A percentile compares a stretch with the other conserved stretches of the same genome.
Conservation (phyloP, 768 basidiomycete species). For the Russula ochroleuca region DNA sequence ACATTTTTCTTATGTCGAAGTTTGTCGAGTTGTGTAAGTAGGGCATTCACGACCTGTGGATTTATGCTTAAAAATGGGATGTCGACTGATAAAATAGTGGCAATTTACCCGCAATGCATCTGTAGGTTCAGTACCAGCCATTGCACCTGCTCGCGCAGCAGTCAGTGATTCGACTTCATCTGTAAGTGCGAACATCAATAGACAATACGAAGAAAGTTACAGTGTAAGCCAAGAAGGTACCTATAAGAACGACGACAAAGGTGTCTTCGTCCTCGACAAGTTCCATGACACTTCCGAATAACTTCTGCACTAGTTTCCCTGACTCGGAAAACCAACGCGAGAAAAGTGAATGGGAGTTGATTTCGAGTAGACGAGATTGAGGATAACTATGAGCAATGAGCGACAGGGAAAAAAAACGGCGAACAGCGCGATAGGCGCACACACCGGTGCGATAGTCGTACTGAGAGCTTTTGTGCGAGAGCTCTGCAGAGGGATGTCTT, state of each 20-base stretch:
- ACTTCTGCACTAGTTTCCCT: conserved; percentile 91
- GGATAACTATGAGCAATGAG: conserved; percentile 56
- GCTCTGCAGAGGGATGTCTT: conserved; percentile 95
- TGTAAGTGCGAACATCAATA: conserved; percentile 32
- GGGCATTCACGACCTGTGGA: conserved; percentile 88
- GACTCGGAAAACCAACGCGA: conserved; percentile 99
- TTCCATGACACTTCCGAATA: conserved; percentile 86
- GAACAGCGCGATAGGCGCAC: background rate
- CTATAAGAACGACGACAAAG: conserved; percentile 93
- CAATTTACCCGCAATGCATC: conserved; percentile 79
- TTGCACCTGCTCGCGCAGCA: conserved; percentile 88
- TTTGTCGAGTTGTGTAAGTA: conserved; percentile 95
- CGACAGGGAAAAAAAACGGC: background rate
- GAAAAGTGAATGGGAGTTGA: conserved; percentile 97
- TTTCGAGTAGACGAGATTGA: conserved; percentile 85
- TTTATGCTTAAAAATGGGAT: background rate
- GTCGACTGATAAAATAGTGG: background rate
- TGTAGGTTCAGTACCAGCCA: conserved; percentile 93
- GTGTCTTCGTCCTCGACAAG: conserved; percentile 87
- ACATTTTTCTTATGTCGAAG: conserved; percentile 91
- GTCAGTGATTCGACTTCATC: conserved; percentile 97
- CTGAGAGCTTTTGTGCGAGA: conserved; percentile 90
- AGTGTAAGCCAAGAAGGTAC: conserved; percentile 37
- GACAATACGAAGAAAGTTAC: background rate
- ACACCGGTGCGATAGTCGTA: conserved; percentile 82